These are phyloP conservation scores for Cystobasidiaceae sp. DNA, from an alignment of 1,284 basidiomycete species.

Conservation along the genomic window DNA sequence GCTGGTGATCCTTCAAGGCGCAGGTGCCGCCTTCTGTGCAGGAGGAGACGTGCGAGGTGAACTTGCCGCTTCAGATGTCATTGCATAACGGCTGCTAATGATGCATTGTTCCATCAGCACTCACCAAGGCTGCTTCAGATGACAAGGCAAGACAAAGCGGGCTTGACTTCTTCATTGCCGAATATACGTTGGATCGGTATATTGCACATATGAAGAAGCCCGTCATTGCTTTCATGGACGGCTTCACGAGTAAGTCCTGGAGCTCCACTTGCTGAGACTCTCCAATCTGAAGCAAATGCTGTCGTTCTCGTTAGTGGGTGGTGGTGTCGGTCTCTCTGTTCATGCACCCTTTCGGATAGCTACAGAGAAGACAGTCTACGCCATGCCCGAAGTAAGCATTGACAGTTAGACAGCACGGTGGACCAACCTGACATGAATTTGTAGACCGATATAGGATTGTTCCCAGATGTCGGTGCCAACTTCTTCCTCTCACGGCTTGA, in stretches of 20 bases:
- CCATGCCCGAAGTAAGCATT: slow-evolving; percentile 77
- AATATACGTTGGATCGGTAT: slow-evolving; percentile 87
- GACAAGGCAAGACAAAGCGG: slow-evolving; percentile 53
- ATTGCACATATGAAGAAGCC: slow-evolving; percentile 75
- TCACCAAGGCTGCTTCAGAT: neutral
- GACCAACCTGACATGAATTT: neutral
- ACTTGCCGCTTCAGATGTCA: slow-evolving; percentile 45
- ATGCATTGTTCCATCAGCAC: too few relatives aligned
- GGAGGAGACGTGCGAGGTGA: slow-evolving; percentile 87
- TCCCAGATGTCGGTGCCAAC: slow-evolving; percentile 86
- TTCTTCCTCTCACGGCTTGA: slow-evolving; percentile 86
- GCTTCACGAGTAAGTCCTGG: slow-evolving; percentile 71
- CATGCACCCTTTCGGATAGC: slow-evolving; percentile 87
- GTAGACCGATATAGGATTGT: slow-evolving; percentile 51
- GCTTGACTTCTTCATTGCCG: slow-evolving; percentile 83
- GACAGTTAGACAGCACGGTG: neutral
- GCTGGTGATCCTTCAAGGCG: slow-evolving; percentile 70
- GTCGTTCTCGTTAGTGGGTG: slow-evolving; percentile 67
- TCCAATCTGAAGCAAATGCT: neutral
- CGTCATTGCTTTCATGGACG: slow-evolving; percentile 85
- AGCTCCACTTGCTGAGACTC: neutral
- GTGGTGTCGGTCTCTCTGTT: slow-evolving; percentile 85
- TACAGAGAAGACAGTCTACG: slow-evolving; percentile 83
- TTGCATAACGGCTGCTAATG: neutral
- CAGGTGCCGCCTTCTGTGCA: slow-evolving; percentile 80